Base-by-base conservation (phyloP, 2,329 filamentous ascomycete genomes). In the Botrytis medusae region DNA sequence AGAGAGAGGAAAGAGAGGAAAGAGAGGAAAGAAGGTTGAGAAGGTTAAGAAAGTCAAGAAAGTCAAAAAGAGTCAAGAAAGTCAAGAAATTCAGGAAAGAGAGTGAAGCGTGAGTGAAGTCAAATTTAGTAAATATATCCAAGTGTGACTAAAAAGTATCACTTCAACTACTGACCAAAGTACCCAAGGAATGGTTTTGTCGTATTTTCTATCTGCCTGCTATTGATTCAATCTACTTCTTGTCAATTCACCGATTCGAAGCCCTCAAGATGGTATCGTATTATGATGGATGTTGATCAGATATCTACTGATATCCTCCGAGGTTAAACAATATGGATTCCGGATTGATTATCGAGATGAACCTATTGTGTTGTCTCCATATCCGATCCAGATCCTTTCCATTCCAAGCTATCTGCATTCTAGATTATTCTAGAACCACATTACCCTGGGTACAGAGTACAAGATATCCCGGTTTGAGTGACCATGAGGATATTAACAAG, bases 381-480 rank as follows among this genome's bases (percentile, higher is more conserved):
- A 37, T 67, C 48, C 22, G 46, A 34, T 65, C 32, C 1, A 51
- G n/a, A 37, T 51, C n/a, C 12, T 12, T 51, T 51, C 22, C 48
- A 51, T 34, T 14, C 63, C 63, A 48, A 65, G 29, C 22, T 14
- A 9, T n/a, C 42, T 37, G 18, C 12, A 48, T 65, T 65, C 63
- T 67, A 54, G 46, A 54, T 67, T 34, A 54, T 67, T 67, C 64
- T 51, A 67, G 32, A 40, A 18, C n/a, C n/a, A 10, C n/a, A 16
- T 29, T 9, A 8, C 22, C 40, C 61, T 63, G 25, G 60, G 48
- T 42, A 20, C 61, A 34, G 37, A 42, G 61, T 29, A 18, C 51
- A 20, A 10, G 40, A 5, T 29, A 20, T 42, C 18, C 22, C 7
- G 29, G 9, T 20, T 44, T 29, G 12, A n/a, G 37, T 63, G 9